These are phyloP conservation scores for Diplodia mutila DNA, from an alignment of 2,329 filamentous ascomycete species.

Conservation along the genomic window DNA sequence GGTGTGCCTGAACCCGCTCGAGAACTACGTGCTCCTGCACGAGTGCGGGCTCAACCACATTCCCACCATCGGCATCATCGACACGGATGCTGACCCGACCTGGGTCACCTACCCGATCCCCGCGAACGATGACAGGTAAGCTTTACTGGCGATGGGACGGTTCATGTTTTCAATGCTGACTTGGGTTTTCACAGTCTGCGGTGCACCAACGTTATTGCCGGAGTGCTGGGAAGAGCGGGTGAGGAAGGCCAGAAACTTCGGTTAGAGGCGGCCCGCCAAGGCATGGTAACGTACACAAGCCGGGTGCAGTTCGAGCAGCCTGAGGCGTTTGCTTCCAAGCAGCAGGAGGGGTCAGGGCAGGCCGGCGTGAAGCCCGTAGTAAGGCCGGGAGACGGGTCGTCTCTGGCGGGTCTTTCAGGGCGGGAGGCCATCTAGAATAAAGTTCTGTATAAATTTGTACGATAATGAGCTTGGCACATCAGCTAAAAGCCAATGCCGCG, in stretches of 20 bases:
- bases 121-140: conserved; percentile 88
- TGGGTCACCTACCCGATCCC: conserved; percentile 97
- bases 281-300: conserved; percentile 63
- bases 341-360: background rate
- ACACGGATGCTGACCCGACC: conserved; percentile 89
- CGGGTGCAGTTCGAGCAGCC: conserved; percentile 32
- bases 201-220: conserved; percentile 78
- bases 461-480: conserved; percentile 11
- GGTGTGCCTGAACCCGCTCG: conserved; percentile 86
- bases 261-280: conserved; percentile 63
- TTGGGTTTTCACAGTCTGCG: conserved; percentile 67
- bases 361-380: background rate
- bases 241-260: conserved; percentile 74
- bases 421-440: conserved; percentile 10
- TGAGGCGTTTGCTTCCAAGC: background rate
- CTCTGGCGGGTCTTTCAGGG: background rate
- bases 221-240: conserved; percentile 82
- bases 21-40: conserved; percentile 88
- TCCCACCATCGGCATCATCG: conserved; percentile 91
- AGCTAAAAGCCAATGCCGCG: background rate
- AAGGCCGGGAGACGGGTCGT: conserved; percentile 6
- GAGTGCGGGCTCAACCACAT: conserved; percentile 88
- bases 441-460: conserved; percentile 4
- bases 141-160: background rate
- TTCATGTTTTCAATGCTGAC: background rate